A percentile compares a stretch with the other conserved stretches of the same genome.
Evolutionary conservation across 78 protist genomes (phyloP).

Genomic region (Dictyostelium capitatum): DNA sequence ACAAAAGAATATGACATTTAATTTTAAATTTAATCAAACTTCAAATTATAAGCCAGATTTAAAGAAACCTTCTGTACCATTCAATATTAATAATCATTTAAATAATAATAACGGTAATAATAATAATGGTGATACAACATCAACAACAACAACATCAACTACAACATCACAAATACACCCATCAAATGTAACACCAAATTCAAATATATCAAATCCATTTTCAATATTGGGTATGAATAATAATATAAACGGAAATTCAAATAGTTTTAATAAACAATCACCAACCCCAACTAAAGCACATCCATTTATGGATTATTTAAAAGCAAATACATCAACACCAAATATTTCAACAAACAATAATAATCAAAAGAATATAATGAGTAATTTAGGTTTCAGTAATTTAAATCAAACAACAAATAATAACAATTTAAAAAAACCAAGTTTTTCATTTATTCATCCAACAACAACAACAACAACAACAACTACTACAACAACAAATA

Average conservation of each 20-base stretch:
- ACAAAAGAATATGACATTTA: background rate
- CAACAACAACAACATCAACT: background rate
- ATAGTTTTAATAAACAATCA: background rate
- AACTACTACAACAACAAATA: constrained; percentile 2
- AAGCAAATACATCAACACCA: background rate
- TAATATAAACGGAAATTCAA: background rate
- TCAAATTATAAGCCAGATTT: background rate
- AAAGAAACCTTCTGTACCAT: background rate
- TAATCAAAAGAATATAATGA: background rate
- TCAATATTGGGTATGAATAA: too few species aligned
- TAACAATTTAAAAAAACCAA: too few species aligned
- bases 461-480: constrained; percentile 34
- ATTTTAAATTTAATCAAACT: background rate
- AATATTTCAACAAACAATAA: background rate
- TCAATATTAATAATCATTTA: too few species aligned
- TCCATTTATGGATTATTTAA: constrained; percentile 12
- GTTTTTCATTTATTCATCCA: background rate
- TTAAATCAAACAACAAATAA: background rate
- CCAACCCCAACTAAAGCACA: background rate
- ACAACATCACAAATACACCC: background rate
- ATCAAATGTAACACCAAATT: too few species aligned
- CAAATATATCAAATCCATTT: too few species aligned
- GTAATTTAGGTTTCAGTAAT: background rate
- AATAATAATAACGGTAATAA: too few species aligned
- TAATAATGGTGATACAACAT: background rate